Base-by-base conservation (phyloP, 2,329 filamentous ascomycete species). In the Onygenales sp. region DNA sequence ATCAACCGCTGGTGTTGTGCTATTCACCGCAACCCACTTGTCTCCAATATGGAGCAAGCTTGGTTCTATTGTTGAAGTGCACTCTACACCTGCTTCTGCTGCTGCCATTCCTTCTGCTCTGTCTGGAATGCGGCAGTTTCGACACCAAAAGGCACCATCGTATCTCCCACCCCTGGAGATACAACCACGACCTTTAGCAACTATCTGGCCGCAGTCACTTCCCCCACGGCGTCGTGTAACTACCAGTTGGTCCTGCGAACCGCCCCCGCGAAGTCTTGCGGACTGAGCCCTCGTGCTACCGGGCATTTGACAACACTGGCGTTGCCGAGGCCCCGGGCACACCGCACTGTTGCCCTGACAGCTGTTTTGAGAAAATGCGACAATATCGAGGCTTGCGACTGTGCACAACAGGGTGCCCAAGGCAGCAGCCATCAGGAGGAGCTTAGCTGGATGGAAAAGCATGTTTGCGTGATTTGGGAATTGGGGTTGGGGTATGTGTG, bases 381-480 rank as follows among this genome's bases (percentile, higher is more conserved):
- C 10, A 11, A 41, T 11, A 41, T 41, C 38, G 38, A 41, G 1
- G 4, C 11, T 14, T 41, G 14, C 14, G 14, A 41, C 38, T 11
- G 38, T 14, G 10, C 11, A 11, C 1, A 41, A 1, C 4, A 41
- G 10, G 38, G 1, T 41, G 38, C 11, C 38, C 14, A 41, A 41
- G 38, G 14, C 38, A 14, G 1, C 38, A 41, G 38, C 53, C 48
- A 53, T 48, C 52, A 59, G 59, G 57, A 52, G 53, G 48, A 42
- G 53, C 50, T 56, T 49, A 52, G 61, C 60, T 60, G 51, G 58
- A 60, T 59, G 57, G 52, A 56, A 57, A 56, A 58, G 59, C 66
- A 69, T 80, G 55, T 62, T 79, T 4, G 63, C 74, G 38, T 11
- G 14, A 41, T 41, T 27, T 27, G 21, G 3, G 1, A 1, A 27